phyloP scores from a whole-genome alignment of 352 stramenopile species.

The Phytophthora macrochlamydospora region DNA sequence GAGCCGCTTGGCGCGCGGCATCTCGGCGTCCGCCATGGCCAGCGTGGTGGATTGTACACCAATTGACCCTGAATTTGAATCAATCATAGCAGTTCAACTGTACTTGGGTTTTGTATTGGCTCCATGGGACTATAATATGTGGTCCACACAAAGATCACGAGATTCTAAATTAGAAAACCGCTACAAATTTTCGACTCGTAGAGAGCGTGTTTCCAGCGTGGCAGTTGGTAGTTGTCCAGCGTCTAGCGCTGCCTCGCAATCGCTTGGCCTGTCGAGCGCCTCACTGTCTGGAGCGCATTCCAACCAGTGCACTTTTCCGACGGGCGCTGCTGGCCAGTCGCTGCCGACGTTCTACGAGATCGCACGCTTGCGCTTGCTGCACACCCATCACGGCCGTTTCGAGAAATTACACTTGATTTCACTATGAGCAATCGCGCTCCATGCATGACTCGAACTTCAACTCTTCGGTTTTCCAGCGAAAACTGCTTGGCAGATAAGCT shows the following conservation, averaged over 20 bases:
- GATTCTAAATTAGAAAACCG: background rate
- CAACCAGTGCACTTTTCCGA: background rate
- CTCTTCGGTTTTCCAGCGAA: too few species aligned
- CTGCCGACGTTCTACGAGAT: background rate
- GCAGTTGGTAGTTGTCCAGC: background rate
- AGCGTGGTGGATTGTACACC: background rate
- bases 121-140: background rate
- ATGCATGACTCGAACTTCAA: too few species aligned
- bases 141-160: constrained; percentile 2
- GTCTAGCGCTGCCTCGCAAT: too few species aligned
- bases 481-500: too few species aligned
- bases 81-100: too few species aligned
- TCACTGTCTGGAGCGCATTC: background rate
- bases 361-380: background rate
- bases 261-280: background rate
- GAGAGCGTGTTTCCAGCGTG: too few species aligned
- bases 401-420: too few species aligned
- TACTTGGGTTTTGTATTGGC: too few species aligned
- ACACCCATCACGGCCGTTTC: background rate
- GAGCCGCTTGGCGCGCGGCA: constrained; percentile 83
- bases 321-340: background rate
- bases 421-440: too few species aligned
- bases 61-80: too few species aligned
- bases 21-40: constrained; percentile 36
- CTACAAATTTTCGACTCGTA: too few species aligned